Evolutionary conservation across 1,284 basidiomycete genomes (phyloP), one percentile per base, ranked within the genome.

Genomic region (Tilletia walkeri): DNA sequence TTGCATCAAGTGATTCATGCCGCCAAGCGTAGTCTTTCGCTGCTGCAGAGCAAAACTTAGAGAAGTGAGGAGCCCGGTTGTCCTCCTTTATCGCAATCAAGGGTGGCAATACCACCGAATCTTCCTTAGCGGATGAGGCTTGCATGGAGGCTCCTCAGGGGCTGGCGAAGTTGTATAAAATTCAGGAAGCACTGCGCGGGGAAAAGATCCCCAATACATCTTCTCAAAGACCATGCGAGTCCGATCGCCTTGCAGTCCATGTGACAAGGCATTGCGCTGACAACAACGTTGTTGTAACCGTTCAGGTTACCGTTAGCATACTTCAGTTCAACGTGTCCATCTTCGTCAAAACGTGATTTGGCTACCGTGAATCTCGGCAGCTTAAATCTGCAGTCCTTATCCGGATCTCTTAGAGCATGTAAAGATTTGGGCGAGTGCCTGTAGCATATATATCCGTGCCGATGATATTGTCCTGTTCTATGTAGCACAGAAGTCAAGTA

Each of bases 301-400:
- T 49, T 49, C 48, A 49, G 14, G 48, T 49, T 14, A 12, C 48
- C 48, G n/a, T 49, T 49, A 49, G 14, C 48, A 49, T n/a, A 49
- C 48, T 49, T 49, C n/a, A 49, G n/a, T 12, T 14, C n/a, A 14
- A 49, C 48, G 48, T 49, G 48, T 14, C 48, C 48, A 49, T 49
- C 48, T n/a, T 49, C n/a, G 48, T 49, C 48, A 2, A 49, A 49
- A 49, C 14, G n/a, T n/a, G 48, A 49, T 12, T 12, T 14, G 14
- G 48, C n/a, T 49, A 14, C 48, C 14, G n/a, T n/a, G 48, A 1
- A n/a, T 49, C 48, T 12, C 12, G 48, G 48, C n/a, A 49, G 48
- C 48, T 49, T 49, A n/a, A 49, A 49, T 12, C 48, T 12, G 48
- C 48, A 49, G 48, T 49, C 48, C n/a, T 49, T 49, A n/a, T 49